phyloP scores from a whole-genome alignment of 2,329 filamentous ascomycete genomes.

The Curvularia lunata region DNA sequence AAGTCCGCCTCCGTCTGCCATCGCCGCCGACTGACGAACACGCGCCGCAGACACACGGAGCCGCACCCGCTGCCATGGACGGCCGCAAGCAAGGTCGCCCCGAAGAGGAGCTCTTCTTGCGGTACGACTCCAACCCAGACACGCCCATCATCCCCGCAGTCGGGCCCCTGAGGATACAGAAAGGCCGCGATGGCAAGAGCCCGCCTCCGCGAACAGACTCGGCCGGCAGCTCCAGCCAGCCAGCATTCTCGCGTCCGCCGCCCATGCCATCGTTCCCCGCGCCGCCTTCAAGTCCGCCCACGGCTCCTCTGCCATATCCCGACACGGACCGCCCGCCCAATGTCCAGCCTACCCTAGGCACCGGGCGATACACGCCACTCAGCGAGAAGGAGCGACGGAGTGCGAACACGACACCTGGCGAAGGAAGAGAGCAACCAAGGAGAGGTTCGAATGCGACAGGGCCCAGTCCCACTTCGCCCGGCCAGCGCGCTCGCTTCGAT shows the following conservation, averaged over 20 bases:
- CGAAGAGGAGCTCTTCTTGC: constrained; percentile 84
- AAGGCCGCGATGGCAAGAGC: constrained; percentile 63
- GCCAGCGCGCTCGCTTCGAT: constrained; percentile 53
- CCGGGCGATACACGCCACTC: constrained; percentile 45
- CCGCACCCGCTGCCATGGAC: constrained; percentile 46
- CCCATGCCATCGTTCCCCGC: constrained; percentile 70
- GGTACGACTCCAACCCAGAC: constrained; percentile 58
- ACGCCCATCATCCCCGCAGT: constrained; percentile 85
- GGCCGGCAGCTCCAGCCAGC: constrained; percentile 66
- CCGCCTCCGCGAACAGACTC: constrained; percentile 63
- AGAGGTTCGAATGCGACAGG: constrained; percentile 41
- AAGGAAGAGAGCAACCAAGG: constrained; percentile 37
- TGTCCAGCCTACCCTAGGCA: constrained; percentile 24
- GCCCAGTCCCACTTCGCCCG: constrained; percentile 38
- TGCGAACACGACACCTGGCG: constrained; percentile 45
- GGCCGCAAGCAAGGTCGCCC: constrained; percentile 67
- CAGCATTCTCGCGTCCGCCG: constrained; percentile 48
- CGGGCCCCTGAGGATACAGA: constrained; percentile 84
- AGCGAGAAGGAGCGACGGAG: constrained; percentile 45
- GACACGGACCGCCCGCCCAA: constrained; percentile 48
- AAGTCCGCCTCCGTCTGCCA: constrained; percentile 34
- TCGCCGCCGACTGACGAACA: constrained; percentile 31
- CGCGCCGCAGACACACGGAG: constrained; percentile 12
- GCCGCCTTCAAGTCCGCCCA: constrained; percentile 57
- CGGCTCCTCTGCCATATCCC: constrained; percentile 55